These are phyloP conservation scores for Apiospora malaysiana DNA, from an alignment of 2,329 filamentous ascomycete species.

Conservation along the genomic window DNA sequence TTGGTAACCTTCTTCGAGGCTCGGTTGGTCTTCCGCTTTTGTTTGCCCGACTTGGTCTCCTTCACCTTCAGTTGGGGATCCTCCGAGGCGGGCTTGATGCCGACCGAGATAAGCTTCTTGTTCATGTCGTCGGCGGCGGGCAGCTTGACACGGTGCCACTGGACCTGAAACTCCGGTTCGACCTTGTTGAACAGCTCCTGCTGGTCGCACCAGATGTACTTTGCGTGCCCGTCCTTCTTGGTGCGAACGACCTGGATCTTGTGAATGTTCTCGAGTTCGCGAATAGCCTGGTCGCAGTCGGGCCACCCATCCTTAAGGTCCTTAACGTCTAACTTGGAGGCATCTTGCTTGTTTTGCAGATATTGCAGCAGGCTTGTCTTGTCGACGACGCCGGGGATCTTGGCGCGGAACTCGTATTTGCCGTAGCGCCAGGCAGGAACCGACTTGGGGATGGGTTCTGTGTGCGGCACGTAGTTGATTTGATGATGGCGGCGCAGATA, in stretches of 20 bases:
- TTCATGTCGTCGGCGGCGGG: slow-evolving; percentile 76
- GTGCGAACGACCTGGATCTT: slow-evolving; percentile 85
- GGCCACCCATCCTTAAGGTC: slow-evolving; percentile 97
- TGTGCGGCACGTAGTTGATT: slow-evolving; percentile 62
- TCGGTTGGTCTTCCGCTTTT: slow-evolving; percentile 71
- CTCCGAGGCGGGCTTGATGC: slow-evolving; percentile 84
- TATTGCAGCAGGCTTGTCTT: slow-evolving; percentile 79
- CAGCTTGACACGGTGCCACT: slow-evolving; percentile 83
- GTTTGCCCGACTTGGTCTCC: slow-evolving; percentile 67
- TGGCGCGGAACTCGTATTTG: slow-evolving; percentile 82
- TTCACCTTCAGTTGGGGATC: slow-evolving; percentile 70
- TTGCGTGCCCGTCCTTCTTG: slow-evolving; percentile 88
- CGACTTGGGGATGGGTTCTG: slow-evolving; percentile 61
- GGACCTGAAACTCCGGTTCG: slow-evolving; percentile 80
- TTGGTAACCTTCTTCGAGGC: slow-evolving; percentile 84
- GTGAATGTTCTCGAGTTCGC: slow-evolving; percentile 77
- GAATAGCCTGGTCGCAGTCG: slow-evolving; percentile 79
- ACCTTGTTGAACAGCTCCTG: slow-evolving; percentile 76
- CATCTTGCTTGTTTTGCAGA: slow-evolving; percentile 81
- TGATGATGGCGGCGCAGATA: slow-evolving; percentile 71
- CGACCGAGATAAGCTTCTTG: slow-evolving; percentile 75
- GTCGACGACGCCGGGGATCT: slow-evolving; percentile 79
- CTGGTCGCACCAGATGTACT: slow-evolving; percentile 89
- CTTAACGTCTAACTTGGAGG: slow-evolving; percentile 81
- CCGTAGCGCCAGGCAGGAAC: slow-evolving; percentile 70